Evolutionary conservation across 768 basidiomycete species (phyloP).

Genomic region (Termitomyces sp.): DNA sequence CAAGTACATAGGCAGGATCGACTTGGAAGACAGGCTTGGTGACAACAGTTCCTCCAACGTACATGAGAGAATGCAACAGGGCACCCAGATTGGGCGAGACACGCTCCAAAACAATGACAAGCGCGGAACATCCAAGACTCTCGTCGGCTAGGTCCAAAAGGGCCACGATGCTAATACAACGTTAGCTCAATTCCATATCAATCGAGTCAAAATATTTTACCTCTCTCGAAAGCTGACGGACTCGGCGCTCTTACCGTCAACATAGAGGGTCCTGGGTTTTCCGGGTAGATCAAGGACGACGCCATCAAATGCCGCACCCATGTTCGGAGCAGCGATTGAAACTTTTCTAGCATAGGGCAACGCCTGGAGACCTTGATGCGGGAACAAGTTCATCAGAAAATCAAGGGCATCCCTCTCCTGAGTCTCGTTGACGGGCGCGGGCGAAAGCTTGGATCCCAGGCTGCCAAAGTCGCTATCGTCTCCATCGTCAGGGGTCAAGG

Average conservation of each 20-base stretch:
- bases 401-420: constrained; percentile 65
- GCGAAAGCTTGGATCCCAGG: constrained; percentile 27
- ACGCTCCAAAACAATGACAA: constrained; percentile 77
- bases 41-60: constrained; percentile 83
- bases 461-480: constrained; percentile 41
- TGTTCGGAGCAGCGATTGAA: constrained; percentile 60
- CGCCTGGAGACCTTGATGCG: constrained; percentile 59
- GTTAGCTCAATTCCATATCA: constrained; percentile 5
- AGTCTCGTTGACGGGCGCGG: constrained; percentile 23
- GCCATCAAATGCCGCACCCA: constrained; percentile 69
- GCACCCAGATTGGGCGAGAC: constrained; percentile 64
- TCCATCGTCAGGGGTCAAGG: constrained; percentile 67
- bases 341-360: constrained; percentile 74
- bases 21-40: constrained; percentile 75
- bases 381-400: constrained; percentile 76
- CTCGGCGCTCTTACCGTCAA: constrained; percentile 78
- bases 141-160: constrained; percentile 87
- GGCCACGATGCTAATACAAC: constrained; percentile 64
- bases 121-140: constrained; percentile 66
- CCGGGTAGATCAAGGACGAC: constrained; percentile 72
- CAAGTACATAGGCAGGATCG: constrained; percentile 73
- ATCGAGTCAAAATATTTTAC: constrained; percentile 28
- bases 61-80: constrained; percentile 86
- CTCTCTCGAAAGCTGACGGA: constrained; percentile 80
- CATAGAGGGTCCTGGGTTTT: constrained; percentile 71